Evolutionary conservation across 441 rosid genomes (phyloP), one percentile per base, ranked within the genome.

Genomic region (Cnidoscolus chayamansa): DNA sequence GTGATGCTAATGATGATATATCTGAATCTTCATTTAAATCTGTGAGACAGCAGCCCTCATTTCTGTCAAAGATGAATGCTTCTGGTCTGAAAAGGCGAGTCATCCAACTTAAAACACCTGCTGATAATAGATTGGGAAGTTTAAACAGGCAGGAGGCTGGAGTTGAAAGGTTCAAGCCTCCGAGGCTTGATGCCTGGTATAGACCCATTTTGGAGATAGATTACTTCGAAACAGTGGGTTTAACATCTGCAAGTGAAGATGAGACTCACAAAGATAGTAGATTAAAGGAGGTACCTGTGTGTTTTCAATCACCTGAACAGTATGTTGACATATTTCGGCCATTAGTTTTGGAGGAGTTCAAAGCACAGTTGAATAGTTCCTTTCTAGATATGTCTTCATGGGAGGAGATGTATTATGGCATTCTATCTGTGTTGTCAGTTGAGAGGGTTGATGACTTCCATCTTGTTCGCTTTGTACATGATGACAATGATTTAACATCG

Each of bases 371-470:
- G 70, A 84, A 82, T 73, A 89, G 87, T 84, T 88, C 93, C 75
- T 93, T 86, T 81, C 80, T 83, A 72, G 98, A 93, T 80, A 83
- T 89, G 85, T 90, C 97, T 59, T 93, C 99, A 63, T 81, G 81
- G 91, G 97, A 87, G 63, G 98, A 96, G 62, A 82, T 90, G 74
- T 89, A 84, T 76, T 90, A 72, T 78, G 97, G 99, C 35, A 81
- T 77, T 80, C 72, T 96, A 58, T 96, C 99, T 45, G 95, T 93
- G 77, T 74, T 96, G 72, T 90, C 98, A 32, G 88, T 96, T 80
- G 98, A 96, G 85, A 90, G 99, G 80, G 88, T 96, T 82, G 99
- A 96, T 68, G 97, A 93, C 69, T 96, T 96, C 76, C 99, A 96
- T 83, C 89, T 91, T 81, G 88, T 91, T 77, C 98, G 98, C 66